These are phyloP conservation scores for Cryptococcus amylolentus DNA, from an alignment of 1,284 basidiomycete species.

Conservation along the genomic window DNA sequence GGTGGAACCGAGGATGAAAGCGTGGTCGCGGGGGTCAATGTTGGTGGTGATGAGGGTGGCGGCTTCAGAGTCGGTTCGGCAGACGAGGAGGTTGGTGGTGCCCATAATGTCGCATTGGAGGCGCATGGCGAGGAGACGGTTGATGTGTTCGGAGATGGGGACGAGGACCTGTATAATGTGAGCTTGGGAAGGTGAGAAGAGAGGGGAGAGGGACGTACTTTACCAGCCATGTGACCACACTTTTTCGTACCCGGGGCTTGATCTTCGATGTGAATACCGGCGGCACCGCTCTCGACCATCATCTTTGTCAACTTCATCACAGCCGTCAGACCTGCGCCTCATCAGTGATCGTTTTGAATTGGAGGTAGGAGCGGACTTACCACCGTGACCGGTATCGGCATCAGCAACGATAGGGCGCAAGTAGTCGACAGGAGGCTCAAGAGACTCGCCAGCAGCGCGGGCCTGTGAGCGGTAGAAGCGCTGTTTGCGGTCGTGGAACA, in stretches of 20 bases:
- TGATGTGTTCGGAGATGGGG: constrained; percentile 71
- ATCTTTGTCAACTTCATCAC: constrained; percentile 91
- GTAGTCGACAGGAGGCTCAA: constrained; percentile 68
- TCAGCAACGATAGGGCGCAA: constrained; percentile 90
- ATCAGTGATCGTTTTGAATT: neutral
- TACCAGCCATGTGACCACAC: constrained; percentile 71
- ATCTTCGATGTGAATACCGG: constrained; percentile 73
- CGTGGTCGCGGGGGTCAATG: constrained; percentile 92
- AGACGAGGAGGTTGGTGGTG: constrained; percentile 69
- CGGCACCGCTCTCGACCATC: constrained; percentile 71
- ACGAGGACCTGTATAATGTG: constrained; percentile 49
- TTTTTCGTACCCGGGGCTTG: constrained; percentile 59
- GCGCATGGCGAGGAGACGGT: constrained; percentile 70
- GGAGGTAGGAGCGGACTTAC: constrained; percentile 51
- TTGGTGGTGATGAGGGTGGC: constrained; percentile 96
- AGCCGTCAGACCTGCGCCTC: constrained; percentile 68
- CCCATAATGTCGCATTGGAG: constrained; percentile 78
- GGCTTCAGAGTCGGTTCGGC: constrained; percentile 77
- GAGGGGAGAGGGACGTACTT: constrained; percentile 52
- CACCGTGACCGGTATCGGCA: constrained; percentile 72
- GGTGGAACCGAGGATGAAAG: constrained; percentile 91
- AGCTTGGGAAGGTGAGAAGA: neutral
- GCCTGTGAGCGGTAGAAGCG: constrained; percentile 59
- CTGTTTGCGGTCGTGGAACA: constrained; percentile 63
- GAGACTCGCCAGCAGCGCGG: constrained; percentile 53